Evolutionary conservation across 139 green algal genomes (phyloP), one percentile per base, ranked within the genome.

Genomic region (Astrephomene gubernaculifera): DNA sequence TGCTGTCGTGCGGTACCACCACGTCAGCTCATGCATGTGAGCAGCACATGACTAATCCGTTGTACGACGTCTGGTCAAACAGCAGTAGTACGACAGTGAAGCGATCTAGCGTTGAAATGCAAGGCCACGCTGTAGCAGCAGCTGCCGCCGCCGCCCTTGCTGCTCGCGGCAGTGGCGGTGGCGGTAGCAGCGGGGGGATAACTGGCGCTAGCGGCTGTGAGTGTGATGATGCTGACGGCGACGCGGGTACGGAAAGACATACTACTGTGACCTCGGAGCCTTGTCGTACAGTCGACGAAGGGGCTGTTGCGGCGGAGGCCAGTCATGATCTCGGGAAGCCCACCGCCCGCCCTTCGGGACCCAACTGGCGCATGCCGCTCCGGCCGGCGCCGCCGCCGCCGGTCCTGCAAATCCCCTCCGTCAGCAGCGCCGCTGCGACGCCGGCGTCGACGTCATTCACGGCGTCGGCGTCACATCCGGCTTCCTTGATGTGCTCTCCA

Each of bases 41-140:
- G 14, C 60, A 63, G 22, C 60, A 79, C 69, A 22, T 70, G 27
- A 68, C 9, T 24, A 83, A 83, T 39, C 75, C 75, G 14, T 60
- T 83, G 39, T 83, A 73, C 43, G 75, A 83, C 57, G 33, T 83
- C 27, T 83, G 45, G 45, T 61, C 57, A 27, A 69, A 67, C 27
- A 83, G 60, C 75, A 83, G 75, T 60, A 83, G 60, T 39, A 72
- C 36, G 12, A 72, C 35, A 25, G 33, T 33, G 24, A 81, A 81
- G 53, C 52, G 60, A 1, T 4, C 53, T 36, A 70, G 31, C 73
- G 22, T 45, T 4, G 73, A 81, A 35, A 25, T 63, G 45, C 24
- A 19, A 33, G 53, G 14, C 2, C 35, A 0, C 12, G 19, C 36
- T 9, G 63, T 12, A 5, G 63, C 6, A 19, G 31, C 63, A 41